Conservation (phyloP, 192 early-diverging fungal species). For the Glomus cerebriforme region DNA sequence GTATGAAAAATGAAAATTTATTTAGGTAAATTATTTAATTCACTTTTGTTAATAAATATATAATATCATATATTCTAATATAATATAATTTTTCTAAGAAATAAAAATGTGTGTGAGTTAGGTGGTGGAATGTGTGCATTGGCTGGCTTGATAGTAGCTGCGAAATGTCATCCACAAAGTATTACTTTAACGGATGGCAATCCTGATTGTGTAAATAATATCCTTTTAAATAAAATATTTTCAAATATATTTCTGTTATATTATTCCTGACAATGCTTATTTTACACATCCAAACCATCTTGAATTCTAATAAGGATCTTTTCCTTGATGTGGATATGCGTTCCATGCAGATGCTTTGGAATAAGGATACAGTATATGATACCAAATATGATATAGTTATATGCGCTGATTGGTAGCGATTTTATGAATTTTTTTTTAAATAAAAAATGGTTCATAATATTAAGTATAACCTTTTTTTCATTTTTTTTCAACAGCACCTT, state of each 20-base stretch:
- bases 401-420: constrained; percentile 5
- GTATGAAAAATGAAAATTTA: constrained; percentile 2
- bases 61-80: not conserved
- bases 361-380: not conserved
- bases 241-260: not conserved
- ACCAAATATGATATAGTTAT: not conserved
- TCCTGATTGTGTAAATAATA: constrained; percentile 4
- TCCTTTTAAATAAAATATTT: constrained; percentile 3
- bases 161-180: not conserved
- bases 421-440: not conserved
- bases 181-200: constrained; percentile 10
- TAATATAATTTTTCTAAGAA: not conserved
- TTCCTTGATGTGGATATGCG: not conserved
- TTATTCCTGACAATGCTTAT: not conserved
- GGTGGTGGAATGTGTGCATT: constrained; percentile 16
- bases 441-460: not conserved
- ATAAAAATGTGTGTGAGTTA: constrained; percentile 8
- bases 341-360: constrained; percentile 6
- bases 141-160: constrained; percentile 1
- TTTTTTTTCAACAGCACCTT: not conserved
- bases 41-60: not conserved
- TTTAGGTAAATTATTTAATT: constrained; percentile 1
- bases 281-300: constrained; percentile 2
- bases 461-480: not conserved
- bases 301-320: not conserved